Evolutionary conservation across 192 early-diverging fungal species (phyloP).

Genomic region (Backusella sp.): DNA sequence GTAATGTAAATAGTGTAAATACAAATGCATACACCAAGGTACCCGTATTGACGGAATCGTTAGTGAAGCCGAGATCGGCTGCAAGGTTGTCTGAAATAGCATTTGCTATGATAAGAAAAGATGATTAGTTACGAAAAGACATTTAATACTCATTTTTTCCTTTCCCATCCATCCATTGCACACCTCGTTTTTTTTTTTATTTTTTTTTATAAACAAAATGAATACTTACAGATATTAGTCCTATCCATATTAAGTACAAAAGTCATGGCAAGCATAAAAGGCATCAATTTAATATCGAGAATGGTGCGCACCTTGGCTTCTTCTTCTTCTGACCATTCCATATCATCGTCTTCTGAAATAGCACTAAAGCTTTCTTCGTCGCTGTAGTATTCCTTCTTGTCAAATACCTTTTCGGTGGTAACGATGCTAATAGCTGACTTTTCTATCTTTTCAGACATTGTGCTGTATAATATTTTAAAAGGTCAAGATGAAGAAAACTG

Average conservation of each 20-base stretch:
- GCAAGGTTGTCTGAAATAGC: conserved; percentile 50
- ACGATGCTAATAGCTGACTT: neutral
- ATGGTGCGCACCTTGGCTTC: conserved; percentile 37
- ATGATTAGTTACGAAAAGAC: neutral
- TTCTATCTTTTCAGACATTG: neutral
- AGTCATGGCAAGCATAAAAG: conserved; percentile 48
- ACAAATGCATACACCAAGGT: conserved; percentile 46
- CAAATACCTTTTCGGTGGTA: neutral
- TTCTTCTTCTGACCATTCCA: conserved; percentile 52
- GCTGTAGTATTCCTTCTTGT: neutral
- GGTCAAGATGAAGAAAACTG: neutral
- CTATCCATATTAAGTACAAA: conserved; percentile 30
- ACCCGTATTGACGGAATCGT: conserved; percentile 43
- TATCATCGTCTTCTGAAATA: conserved; percentile 16
- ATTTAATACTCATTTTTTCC: neutral
- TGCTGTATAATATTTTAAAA: neutral
- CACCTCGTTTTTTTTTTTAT: too few species aligned
- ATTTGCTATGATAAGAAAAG: conserved; percentile 24
- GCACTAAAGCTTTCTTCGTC: conserved; percentile 7
- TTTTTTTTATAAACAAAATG: neutral
- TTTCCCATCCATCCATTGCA: neutral
- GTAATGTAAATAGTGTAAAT: conserved; percentile 42
- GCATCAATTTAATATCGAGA: conserved; percentile 48
- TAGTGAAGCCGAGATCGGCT: conserved; percentile 41
- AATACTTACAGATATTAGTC: conserved; percentile 34